These are phyloP conservation scores for Penicillium steckii DNA, from an alignment of 495 filamentous ascomycete species.

Conservation along the genomic window DNA sequence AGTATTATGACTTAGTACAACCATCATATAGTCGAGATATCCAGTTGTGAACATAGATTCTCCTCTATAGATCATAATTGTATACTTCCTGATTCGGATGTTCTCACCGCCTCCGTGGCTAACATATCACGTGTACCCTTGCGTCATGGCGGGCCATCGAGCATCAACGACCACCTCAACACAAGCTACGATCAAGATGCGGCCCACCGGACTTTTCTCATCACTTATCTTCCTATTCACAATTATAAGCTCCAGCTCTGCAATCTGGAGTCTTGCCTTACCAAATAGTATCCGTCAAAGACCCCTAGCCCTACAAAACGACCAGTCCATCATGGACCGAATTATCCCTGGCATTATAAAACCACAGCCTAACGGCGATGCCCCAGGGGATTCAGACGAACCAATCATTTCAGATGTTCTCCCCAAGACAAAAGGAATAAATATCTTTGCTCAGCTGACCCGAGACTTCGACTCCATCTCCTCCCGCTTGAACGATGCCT, in stretches of 20 bases:
- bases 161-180: conserved; percentile 9
- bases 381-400: conserved; percentile 16
- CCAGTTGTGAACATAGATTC: too few species aligned
- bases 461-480: conserved; percentile 74
- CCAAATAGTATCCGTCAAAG: conserved; percentile 8
- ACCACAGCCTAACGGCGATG: conserved; percentile 34
- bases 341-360: conserved; percentile 32
- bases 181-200: conserved; percentile 18
- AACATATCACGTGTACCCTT: conserved; percentile 23
- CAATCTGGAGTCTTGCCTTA: conserved; percentile 14
- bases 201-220: conserved; percentile 6
- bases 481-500: conserved; percentile 65
- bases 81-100: too few species aligned
- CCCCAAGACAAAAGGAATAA: conserved; percentile 75
- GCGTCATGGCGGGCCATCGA: conserved; percentile 20
- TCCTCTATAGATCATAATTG: too few species aligned
- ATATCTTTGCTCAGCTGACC: conserved; percentile 84
- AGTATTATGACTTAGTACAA: too few species aligned
- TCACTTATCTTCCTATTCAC: conserved; percentile 14
- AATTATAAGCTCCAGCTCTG: conserved; percentile 8
- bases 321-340: conserved; percentile 34
- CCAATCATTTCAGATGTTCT: conserved; percentile 83
- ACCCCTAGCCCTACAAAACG: conserved; percentile 10
- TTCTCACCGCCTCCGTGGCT: too few species aligned
- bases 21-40: too few species aligned